Base-by-base conservation (phyloP, 2,329 filamentous ascomycete genomes). In the Coleophoma crateriformis region DNA sequence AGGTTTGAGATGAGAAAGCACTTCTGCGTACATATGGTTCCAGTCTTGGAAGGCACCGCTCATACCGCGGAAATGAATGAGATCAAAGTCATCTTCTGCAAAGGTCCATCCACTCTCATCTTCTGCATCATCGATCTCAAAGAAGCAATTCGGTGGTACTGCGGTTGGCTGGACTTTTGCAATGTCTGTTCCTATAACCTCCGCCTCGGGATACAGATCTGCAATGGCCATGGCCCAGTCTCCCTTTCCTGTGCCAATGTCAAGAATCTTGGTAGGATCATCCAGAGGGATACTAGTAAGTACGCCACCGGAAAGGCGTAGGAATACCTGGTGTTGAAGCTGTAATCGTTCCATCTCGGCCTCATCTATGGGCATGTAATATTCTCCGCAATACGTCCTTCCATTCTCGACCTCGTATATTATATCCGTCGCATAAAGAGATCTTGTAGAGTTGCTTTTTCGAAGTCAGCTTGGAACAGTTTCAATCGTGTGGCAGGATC, bases 171-270 rank as follows among this genome's bases (percentile, higher is more conserved):
- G 79, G 39, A 82, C 79, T 10, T 78, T 76, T 2, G 76, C 79
- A 3, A 84, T 72, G 55, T 84, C 79, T 12, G 78, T 74, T 4
- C 82, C 84, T 45, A 77, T 74, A 32, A 88, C 73, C 52, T 79
- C 70, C 38, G 71, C 63, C 47, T 71, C 62, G 3, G 71, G 67
- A 47, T 66, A 71, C 41, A 70, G 60, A 45, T 78, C 74, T 58
- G 75, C 78, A 68, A 85, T 76, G 52, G 79, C 78, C 51, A 83
- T 80, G 4, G 78, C 73, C 78, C 81, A 85, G 49, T 82, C 80
- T 2, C 82, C 81, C 0, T 79, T 81, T 14, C 82, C 82, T 7
- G 77, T 82, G n/a, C 71, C 71, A 15, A 75, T 61, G 46, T 75
- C 72, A 1, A 74, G 62, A 10, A 74, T 62, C 33, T 61, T 64